Conservation (phyloP, 345 rosid genomes). For the Lepidium sativum region DNA sequence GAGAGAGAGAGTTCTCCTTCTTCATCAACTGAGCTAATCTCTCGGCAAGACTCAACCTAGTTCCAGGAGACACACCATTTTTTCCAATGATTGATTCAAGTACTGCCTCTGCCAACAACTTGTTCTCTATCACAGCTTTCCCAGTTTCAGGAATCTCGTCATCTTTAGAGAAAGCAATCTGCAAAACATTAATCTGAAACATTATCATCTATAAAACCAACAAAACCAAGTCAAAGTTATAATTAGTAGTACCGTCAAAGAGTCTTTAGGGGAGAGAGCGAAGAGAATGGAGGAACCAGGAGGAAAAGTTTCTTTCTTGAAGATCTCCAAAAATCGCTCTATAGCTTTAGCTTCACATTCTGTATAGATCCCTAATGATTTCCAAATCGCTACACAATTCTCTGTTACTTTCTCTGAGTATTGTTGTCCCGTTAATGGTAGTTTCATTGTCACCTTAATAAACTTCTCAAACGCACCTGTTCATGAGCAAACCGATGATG, state of each 20-base stretch:
- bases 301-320: constrained; percentile 55
- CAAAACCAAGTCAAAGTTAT: neutral
- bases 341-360: constrained; percentile 71
- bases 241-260: constrained; percentile 39
- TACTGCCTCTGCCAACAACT: constrained; percentile 50
- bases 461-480: constrained; percentile 63
- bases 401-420: constrained; percentile 70
- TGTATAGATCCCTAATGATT: constrained; percentile 54
- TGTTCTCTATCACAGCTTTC: constrained; percentile 50
- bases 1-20: too few species aligned
- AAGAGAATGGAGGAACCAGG: constrained; percentile 73
- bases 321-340: constrained; percentile 42
- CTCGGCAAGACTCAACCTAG: constrained; percentile 47
- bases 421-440: constrained; percentile 59
- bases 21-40: constrained; percentile 40
- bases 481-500: neutral
- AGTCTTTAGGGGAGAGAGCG: constrained; percentile 44
- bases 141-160: constrained; percentile 42
- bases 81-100: constrained; percentile 71
- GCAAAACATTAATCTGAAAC: neutral
- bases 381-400: constrained; percentile 69
- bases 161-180: constrained; percentile 70
- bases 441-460: constrained; percentile 47
- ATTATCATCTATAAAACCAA: too few species aligned
- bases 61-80: constrained; percentile 64